Conservation (phyloP, 257 asterid species). For the Solanum bulbocastanum region DNA sequence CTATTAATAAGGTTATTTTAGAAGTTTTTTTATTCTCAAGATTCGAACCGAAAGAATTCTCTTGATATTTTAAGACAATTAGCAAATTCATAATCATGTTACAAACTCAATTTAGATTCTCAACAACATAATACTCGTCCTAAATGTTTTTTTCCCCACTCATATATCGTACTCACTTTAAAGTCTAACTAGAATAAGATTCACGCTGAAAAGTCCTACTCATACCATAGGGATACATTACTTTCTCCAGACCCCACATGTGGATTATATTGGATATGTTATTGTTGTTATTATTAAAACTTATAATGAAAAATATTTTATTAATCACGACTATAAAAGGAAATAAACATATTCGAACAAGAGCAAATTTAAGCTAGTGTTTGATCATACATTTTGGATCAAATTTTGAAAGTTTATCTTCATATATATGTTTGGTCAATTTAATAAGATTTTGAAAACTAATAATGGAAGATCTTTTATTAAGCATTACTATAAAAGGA, state of each 20-base stretch:
- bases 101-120: not conserved
- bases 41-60: no score
- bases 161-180: not conserved
- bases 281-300: not conserved
- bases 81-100: not conserved
- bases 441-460: not conserved
- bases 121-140: not conserved
- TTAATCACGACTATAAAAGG: not conserved
- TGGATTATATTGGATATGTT: no score
- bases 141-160: not conserved
- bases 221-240: not conserved
- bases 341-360: no score
- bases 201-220: no score
- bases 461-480: not conserved
- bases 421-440: no score
- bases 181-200: not conserved
- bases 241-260: not conserved
- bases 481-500: not conserved
- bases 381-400: not conserved
- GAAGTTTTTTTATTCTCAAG: not conserved
- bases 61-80: not conserved
- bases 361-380: not conserved
- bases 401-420: not conserved
- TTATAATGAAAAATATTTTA: no score
- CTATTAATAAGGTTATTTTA: no score